Conservation (phyloP, 2,329 filamentous ascomycete genomes). For the Verticillium isaacii region DNA sequence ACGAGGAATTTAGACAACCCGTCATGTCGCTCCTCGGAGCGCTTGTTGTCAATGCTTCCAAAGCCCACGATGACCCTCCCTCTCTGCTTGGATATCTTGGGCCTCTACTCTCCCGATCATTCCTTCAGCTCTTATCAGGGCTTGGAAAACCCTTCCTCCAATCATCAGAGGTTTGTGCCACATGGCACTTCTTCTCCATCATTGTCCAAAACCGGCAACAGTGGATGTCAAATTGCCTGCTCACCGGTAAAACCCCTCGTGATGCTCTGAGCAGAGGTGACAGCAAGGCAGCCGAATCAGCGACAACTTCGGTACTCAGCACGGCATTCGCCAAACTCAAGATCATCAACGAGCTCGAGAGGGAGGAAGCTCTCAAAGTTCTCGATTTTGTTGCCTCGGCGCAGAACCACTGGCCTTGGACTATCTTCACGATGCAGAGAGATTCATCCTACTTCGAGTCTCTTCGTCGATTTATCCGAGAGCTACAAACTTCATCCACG, state of each 20-base stretch:
- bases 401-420: conserved; percentile 95
- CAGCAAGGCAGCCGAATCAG: conserved; percentile 43
- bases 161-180: conserved; percentile 56
- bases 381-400: conserved; percentile 83
- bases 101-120: conserved; percentile 74
- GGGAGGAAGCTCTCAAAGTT: conserved; percentile 66
- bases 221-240: conserved; percentile 90
- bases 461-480: conserved; percentile 65
- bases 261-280: conserved; percentile 58
- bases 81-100: conserved; percentile 90
- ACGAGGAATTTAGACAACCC: conserved; percentile 60
- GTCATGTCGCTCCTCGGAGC: conserved; percentile 68
- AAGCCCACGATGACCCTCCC: conserved; percentile 69
- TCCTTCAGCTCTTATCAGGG: conserved; percentile 71
- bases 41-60: conserved; percentile 66
- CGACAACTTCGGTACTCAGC: conserved; percentile 62
- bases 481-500: conserved; percentile 46
- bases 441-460: conserved; percentile 69
- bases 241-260: conserved; percentile 81
- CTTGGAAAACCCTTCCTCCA: conserved; percentile 73
- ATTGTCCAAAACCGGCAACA: conserved; percentile 88
- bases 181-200: conserved; percentile 83
- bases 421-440: conserved; percentile 72
- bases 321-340: conserved; percentile 68
- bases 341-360: conserved; percentile 58